Evolutionary conservation across 2,329 filamentous ascomycete species (phyloP).

Genomic region (Amylocarpus encephaloides): DNA sequence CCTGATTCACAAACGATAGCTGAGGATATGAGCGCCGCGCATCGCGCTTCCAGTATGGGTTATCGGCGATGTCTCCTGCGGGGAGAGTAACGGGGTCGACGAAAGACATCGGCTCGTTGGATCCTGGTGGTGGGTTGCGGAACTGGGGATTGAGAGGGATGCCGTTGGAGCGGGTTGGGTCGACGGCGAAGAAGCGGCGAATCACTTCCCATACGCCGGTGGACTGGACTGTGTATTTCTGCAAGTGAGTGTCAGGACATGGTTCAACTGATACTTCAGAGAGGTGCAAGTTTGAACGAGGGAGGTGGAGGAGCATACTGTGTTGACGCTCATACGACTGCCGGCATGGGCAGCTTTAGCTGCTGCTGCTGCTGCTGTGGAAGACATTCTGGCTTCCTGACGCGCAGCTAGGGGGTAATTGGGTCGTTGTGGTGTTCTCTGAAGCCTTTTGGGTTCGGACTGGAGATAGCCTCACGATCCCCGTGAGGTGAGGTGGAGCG

Average conservation of each 20-base stretch:
- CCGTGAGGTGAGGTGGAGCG: no score
- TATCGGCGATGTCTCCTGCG: constrained; percentile 83
- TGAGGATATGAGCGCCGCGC: constrained; percentile 73
- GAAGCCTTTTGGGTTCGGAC: constrained; percentile 1
- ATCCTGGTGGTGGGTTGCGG: constrained; percentile 78
- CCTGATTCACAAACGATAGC: constrained; percentile 73
- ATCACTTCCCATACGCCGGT: constrained; percentile 81
- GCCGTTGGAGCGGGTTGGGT: constrained; percentile 83
- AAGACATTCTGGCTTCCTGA: constrained; percentile 38
- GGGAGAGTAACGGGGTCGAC: constrained; percentile 78
- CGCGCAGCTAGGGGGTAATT: constrained; percentile 22
- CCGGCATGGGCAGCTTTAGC: constrained; percentile 53
- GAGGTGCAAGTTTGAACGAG: not conserved
- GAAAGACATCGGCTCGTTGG: constrained; percentile 63
- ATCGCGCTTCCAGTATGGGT: constrained; percentile 96
- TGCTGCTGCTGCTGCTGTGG: constrained; percentile 42
- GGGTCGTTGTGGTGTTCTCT: constrained; percentile 18
- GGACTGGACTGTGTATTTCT: constrained; percentile 97
- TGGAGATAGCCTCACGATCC: not conserved
- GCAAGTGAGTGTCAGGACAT: constrained; percentile 1
- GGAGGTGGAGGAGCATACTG: constrained; percentile 41
- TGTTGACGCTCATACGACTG: constrained; percentile 49
- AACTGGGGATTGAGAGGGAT: constrained; percentile 88
- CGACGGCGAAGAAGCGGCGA: constrained; percentile 71
- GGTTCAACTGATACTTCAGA: constrained; percentile 20